Evolutionary conservation across 2,329 filamentous ascomycete species (phyloP), one percentile per base, ranked within the genome.

Genomic region (Furcasterigmium furcatum): DNA sequence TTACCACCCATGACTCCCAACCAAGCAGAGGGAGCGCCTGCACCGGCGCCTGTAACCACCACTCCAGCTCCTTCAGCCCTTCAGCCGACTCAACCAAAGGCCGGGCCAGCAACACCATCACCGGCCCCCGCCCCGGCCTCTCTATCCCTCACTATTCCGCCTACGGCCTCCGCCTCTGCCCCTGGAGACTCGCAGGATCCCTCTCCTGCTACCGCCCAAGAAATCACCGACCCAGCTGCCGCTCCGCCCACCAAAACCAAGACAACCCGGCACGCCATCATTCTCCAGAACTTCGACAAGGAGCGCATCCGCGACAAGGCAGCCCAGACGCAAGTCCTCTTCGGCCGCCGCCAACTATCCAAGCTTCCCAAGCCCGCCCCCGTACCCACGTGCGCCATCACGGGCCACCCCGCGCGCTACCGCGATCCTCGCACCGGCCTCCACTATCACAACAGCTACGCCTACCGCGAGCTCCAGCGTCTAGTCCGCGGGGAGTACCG

Each of bases 391-490:
- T 99, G 94, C 64, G 85, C 84, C 41, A 91, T 97, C 60, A 96
- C 90, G 1, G 87, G 85, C 57, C 80, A 85, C 44, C 81, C 85
- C 5, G 94, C 92, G 12, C 82, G 82, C 45, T 97, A 95, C 65
- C 80, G 84, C 20, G 94, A 99, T 63, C 89, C 91, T 1, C 79
- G 80, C 54, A 97, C 92, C 0, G 88, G 88, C 0, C 75, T 97
- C 14, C 82, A 85, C 1, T 99, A 92, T 66, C 79, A 82, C 52
- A 92, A 92, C 61, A 73, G 82, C 36, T 80, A 85, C 51, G 91
- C 91, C 0, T 96, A 91, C 67, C 82, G 82, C 56, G 84, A 95
- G 63, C 86, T 97, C 38, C 85, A 88, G 57, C 81, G 85, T 45
- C 76, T 95, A 13, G 69, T 81, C 43, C 78, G 74, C 2, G 87